These are phyloP conservation scores for Cladorrhinum samala DNA, from an alignment of 495 filamentous ascomycete genomes.

Conservation along the genomic window DNA sequence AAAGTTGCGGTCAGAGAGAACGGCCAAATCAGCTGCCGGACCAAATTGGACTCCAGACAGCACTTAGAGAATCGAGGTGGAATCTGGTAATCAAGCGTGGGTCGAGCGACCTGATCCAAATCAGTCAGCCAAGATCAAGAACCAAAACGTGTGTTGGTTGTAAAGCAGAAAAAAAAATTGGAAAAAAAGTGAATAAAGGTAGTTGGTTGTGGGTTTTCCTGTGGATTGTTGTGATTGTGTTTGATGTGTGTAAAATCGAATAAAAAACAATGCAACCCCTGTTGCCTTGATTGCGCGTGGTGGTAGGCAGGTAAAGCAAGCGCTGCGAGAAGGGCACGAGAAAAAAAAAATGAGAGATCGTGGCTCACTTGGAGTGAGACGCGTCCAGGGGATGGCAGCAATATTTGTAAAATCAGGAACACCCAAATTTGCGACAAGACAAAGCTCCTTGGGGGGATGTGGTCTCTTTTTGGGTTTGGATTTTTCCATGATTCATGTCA, in stretches of 20 bases:
- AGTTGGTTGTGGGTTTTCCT: slow-evolving; percentile 4
- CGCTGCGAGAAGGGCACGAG: not conserved
- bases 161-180: not conserved
- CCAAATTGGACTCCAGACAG: not conserved
- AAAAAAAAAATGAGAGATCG: not conserved
- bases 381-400: not conserved
- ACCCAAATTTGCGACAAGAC: slow-evolving; percentile 1
- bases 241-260: not conserved
- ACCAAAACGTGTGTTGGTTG: not conserved
- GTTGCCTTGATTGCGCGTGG: not conserved
- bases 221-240: slow-evolving; percentile 6
- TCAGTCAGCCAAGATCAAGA: slow-evolving; percentile 8
- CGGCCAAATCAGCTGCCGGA: not conserved
- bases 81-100: not conserved
- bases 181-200: not conserved
- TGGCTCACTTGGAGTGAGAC: not conserved
- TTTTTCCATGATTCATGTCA: not conserved
- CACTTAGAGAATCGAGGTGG: not conserved
- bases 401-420: slow-evolving; percentile 24
- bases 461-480: not conserved
- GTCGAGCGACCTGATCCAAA: slow-evolving; percentile 2
- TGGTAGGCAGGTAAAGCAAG: not conserved
- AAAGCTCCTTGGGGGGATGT: not conserved
- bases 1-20: too few species aligned
- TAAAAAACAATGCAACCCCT: not conserved